Base-by-base conservation (phyloP, 805 yeast genomes). In the Zygotorulaspora florentina region DNA sequence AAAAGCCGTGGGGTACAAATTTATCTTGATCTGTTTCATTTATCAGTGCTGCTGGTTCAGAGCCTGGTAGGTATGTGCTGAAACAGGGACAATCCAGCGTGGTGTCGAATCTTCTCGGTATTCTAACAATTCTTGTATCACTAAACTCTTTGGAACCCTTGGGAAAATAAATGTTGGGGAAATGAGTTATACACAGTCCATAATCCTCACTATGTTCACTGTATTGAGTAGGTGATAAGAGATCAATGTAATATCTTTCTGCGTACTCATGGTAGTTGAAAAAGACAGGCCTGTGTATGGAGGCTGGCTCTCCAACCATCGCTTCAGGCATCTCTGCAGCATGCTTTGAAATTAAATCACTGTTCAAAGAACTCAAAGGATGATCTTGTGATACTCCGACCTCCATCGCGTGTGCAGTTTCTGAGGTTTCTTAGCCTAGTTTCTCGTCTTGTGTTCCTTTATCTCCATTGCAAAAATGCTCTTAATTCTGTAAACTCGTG, bases 251-350 rank as follows among this genome's bases (percentile, higher is more conserved):
- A 16, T 65, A 65, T 2, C 60, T 57, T 10, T 68, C 66, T 3
- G 75, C 53, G 56, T 69, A 80, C 58, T 84, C 90, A 57, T 84
- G 87, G 54, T 81, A 83, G 58, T 85, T 84, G 72, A 81, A 84
- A 58, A 79, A 82, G 9, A 68, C 45, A 0, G 72, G 62, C 34
- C 31, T 40, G 34, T 42, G 50, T 33, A 16, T 11, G 7, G 65
- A 70, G 25, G 59, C 63, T 37, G 36, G 28, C 31, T 16, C 35
- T n/a, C 35, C 18, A 11, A 31, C 20, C 12, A n/a, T 35, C 13
- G 18, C 40, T 31, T 40, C 46, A 15, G 45, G 45, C 16, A 23
- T 23, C 25, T 16, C 41, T 7, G 43, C 28, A 8, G 20, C 47
- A 42, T 59, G 50, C 41, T 45, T 52, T 7, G 52, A 47, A 11